Base-by-base conservation (phyloP, 2,329 filamentous ascomycete genomes). In the Cercospora sp. region DNA sequence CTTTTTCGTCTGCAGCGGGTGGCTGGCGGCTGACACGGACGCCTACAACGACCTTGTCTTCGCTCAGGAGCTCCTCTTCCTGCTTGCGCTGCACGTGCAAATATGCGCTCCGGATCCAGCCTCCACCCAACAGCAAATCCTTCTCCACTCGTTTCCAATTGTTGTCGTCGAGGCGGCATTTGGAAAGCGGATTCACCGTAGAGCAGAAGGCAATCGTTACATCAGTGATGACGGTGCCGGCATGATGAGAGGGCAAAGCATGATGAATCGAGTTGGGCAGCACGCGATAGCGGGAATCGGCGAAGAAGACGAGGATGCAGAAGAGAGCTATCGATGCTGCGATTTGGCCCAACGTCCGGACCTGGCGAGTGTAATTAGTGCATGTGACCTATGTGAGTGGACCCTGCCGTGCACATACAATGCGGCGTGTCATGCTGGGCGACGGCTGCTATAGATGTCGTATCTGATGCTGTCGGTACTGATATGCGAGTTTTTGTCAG, bases 81-180 rank as follows among this genome's bases (percentile, higher is more conserved):
- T 90, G 90, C 84, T 94, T 95, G 71, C 92, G 87, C 79, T 91
- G 88, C 69, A 97, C 87, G 77, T 94, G 91, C 28, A 97, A 79
- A 78, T 92, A 97, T 33, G 92, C 93, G 76, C 87, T 91, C 30
- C 88, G 87, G 53, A 91, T 84, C 88, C 92, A 92, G 62, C 89
- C 87, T 68, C 86, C 87, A 69, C 88, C 88, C 18, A 97, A 86
- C 77, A 93, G 95, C 0, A 97, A 85, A 77, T 97, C 93, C 81
- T 97, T 97, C 72, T 97, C 91, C 70, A 97, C 84, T 60, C 91
- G 90, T 73, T 92, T 89, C 94, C 94, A 97, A 70, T 87, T 83
- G 53, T 88, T 82, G 42, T 85, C 80, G 75, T 95, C 90, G 70
- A 95, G 86, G 70, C 88, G 89, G 82, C 75, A 77, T 12, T 67